Evolutionary conservation across 148 eudicot species (phyloP).

Genomic region (Gaultheria prostrata): DNA sequence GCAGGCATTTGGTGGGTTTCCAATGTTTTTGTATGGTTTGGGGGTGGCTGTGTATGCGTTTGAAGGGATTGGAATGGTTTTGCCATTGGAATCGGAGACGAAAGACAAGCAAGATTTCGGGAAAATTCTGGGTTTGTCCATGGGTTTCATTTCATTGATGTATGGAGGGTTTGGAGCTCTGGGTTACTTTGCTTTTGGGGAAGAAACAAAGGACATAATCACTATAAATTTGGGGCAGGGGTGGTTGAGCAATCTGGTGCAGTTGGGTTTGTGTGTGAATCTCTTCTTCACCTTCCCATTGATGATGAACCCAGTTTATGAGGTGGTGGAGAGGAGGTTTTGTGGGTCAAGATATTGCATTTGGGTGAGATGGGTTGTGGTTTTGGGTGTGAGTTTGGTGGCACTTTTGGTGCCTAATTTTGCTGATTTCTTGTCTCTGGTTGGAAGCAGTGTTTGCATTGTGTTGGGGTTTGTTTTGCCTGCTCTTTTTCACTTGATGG

Average conservation of each 20-base stretch:
- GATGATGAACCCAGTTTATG: conserved; percentile 78
- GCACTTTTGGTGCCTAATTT: conserved; percentile 61
- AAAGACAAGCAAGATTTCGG: conserved; percentile 50
- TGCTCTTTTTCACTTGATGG: conserved; percentile 55
- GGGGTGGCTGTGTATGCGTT: conserved; percentile 69
- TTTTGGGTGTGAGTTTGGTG: conserved; percentile 45
- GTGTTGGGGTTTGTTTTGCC: conserved; percentile 68
- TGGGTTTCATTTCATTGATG: conserved; percentile 48
- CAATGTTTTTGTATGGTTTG: conserved; percentile 44
- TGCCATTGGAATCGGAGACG: conserved; percentile 55
- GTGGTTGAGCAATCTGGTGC: conserved; percentile 47
- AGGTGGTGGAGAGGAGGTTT: conserved; percentile 58
- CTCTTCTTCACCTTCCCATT: conserved; percentile 60
- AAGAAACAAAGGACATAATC: conserved; percentile 57
- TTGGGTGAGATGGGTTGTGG: conserved; percentile 57
- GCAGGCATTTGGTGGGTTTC: conserved; percentile 46
- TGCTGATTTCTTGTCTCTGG: conserved; percentile 67
- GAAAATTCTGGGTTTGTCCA: conserved; percentile 45
- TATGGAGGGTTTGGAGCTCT: conserved; percentile 54
- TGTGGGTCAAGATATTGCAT: conserved; percentile 41
- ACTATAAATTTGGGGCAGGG: conserved; percentile 65
- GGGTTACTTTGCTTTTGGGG: conserved; percentile 67
- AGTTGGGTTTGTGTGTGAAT: conserved; percentile 55
- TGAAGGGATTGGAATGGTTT: conserved; percentile 70
- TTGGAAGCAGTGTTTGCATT: conserved; percentile 71